Percentiles rank a stretch among this genome's conserved stretches.
phyloP scores from a whole-genome alignment of 1,139 yeast species.

The Yamadazyma membranifaciens region DNA sequence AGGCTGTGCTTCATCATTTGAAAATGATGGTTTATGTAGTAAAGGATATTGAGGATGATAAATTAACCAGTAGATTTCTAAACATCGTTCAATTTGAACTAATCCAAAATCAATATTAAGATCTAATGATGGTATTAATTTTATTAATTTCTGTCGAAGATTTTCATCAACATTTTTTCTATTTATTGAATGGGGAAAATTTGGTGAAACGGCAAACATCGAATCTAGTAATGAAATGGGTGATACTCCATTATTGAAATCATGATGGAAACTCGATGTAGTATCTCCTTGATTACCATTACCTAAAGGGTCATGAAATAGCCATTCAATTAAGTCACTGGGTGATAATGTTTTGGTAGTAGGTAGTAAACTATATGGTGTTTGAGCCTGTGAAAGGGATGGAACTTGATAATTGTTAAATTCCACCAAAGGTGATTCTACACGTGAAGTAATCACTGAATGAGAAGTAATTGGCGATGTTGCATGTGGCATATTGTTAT shows the following conservation, averaged over 20 bases:
- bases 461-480: no score
- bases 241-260: conserved; percentile 17
- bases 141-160: conserved; percentile 27
- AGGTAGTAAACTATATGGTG: conserved; percentile 4
- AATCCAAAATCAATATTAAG: conserved; percentile 26
- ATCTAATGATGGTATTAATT: conserved; percentile 32
- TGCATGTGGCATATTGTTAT: neutral
- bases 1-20: conserved; percentile 49
- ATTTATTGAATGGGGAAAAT: conserved; percentile 28
- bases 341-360: conserved; percentile 19
- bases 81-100: conserved; percentile 23
- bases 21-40: conserved; percentile 60
- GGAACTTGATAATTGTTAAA: neutral
- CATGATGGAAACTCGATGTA: conserved; percentile 4
- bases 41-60: conserved; percentile 63
- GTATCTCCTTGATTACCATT: conserved; percentile 5
- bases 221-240: conserved; percentile 28
- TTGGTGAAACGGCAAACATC: conserved; percentile 30
- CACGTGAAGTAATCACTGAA: no score
- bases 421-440: no score
- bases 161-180: conserved; percentile 24
- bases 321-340: conserved; percentile 30
- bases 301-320: conserved; percentile 21
- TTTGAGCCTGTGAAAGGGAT: neutral
- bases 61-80: conserved; percentile 48